Evolutionary conservation across 495 filamentous ascomycete species (phyloP), one percentile per base, ranked within the genome.

Genomic region (Xylaria scruposa): DNA sequence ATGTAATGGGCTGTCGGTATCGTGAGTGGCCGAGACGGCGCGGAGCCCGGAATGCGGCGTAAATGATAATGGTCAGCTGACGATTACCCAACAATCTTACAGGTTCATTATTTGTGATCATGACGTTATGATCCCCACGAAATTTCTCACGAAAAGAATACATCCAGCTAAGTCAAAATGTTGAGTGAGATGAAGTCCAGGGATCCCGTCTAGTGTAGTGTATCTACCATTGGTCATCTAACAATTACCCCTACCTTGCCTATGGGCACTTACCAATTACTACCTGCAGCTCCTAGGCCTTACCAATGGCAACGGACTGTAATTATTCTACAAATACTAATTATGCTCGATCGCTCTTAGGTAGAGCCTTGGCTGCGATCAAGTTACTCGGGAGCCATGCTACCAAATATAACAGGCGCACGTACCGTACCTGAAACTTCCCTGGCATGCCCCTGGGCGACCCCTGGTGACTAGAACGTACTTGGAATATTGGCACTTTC

Each of bases 371-470:
- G 60, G 60, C 60, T 29, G 21, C 26, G n/a, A 31, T 12, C 36
- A 40, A 21, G 10, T 53, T 1, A 13, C 26, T 54, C 2, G 38
- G 38, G 38, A 67, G 31, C 63, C 26, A 65, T 33, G 44, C 12
- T n/a, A n/a, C 15, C 24, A 65, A 21, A 51, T n/a, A 36, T 54
- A 29, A 15, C 46, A 42, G 29, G 12, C 49, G 42, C 6, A 51
- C 33, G n/a, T 54, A 44, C 65, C 49, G n/a, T 54, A 44, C 65
- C 49, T 67, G 65, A 67, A 56, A 67, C 65, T 67, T 49, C 49
- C 47, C 65, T 67, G 65, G 65, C 65, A 67, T 54, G 47, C 31
- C 24, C 29, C 64, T 17, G 24, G 36, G 10, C 56, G 10, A 21
- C 36, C 36, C 36, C 36, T 36, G 33, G 33, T 26, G 2, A 65